Percentiles rank a stretch among this genome's conserved stretches.
These are phyloP conservation scores for Albifimbria verrucaria DNA, from an alignment of 2,329 filamentous ascomycete species.

Conservation along the genomic window DNA sequence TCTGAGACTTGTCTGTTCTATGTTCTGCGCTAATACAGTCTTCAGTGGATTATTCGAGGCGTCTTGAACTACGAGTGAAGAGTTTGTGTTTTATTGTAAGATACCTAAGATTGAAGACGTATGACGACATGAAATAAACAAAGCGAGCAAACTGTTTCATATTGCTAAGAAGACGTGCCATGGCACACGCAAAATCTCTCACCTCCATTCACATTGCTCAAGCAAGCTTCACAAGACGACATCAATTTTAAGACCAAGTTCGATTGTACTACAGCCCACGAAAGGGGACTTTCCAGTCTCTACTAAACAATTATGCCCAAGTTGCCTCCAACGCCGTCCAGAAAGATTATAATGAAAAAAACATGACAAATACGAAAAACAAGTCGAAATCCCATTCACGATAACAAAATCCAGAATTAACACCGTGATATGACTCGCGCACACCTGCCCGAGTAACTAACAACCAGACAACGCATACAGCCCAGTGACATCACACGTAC, in stretches of 20 bases:
- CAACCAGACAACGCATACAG: not conserved
- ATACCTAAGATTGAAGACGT: not conserved
- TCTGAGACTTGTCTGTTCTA: not conserved
- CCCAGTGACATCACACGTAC: not conserved
- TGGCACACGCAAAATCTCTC: too few relatives aligned
- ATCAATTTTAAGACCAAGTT: too few relatives aligned
- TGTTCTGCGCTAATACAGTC: not conserved
- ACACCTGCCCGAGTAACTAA: not conserved
- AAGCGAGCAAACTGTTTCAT: too few relatives aligned
- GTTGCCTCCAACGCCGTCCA: too few relatives aligned
- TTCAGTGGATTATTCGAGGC: conserved; percentile 62
- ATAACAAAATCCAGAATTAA: not conserved
- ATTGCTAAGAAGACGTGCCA: too few relatives aligned
- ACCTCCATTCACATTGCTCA: too few relatives aligned
- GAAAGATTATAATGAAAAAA: too few relatives aligned
- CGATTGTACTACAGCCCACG: too few relatives aligned
- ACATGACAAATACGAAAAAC: not conserved
- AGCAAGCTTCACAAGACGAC: too few relatives aligned
- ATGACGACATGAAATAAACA: too few relatives aligned
- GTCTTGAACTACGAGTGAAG: conserved; percentile 42
- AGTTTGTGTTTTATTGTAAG: not conserved
- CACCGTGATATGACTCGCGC: not conserved
- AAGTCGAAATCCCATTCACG: not conserved
- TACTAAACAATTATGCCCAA: too few relatives aligned
- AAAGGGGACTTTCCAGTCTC: too few relatives aligned